phyloP scores from a whole-genome alignment of 2,329 filamentous ascomycete species.

The Nemania sp. region DNA sequence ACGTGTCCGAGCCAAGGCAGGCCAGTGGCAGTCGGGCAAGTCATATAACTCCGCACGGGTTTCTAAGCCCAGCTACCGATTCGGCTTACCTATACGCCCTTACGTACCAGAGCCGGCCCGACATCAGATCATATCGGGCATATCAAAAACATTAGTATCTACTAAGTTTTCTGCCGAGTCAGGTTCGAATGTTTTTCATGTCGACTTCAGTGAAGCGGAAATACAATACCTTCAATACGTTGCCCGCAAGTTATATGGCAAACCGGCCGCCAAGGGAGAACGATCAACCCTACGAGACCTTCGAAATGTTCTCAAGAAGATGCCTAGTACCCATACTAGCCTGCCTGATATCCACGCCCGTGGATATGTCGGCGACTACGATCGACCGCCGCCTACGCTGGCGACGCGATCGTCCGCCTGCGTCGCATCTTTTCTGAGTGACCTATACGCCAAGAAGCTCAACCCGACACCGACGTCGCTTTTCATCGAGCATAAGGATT shows the following conservation, averaged over 20 bases:
- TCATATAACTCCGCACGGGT: slow-evolving; percentile 22
- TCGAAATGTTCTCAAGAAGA: slow-evolving; percentile 37
- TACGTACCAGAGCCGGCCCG: slow-evolving; percentile 32
- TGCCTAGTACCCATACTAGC: slow-evolving; percentile 11
- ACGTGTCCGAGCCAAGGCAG: slow-evolving; percentile 31
- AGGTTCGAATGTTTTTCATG: slow-evolving; percentile 31
- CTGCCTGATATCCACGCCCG: slow-evolving; percentile 27
- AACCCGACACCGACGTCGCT: slow-evolving; percentile 33
- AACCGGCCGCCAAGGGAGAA: background rate
- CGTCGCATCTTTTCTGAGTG: slow-evolving; percentile 44
- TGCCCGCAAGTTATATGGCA: slow-evolving; percentile 33
- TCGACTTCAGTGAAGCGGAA: slow-evolving; percentile 37
- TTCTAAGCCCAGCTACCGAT: slow-evolving; percentile 25
- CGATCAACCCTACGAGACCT: slow-evolving; percentile 31
- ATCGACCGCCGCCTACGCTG: slow-evolving; percentile 27
- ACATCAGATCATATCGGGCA: slow-evolving; percentile 24
- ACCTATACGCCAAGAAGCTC: slow-evolving; percentile 37
- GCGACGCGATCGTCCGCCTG: slow-evolving; percentile 39
- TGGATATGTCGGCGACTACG: slow-evolving; percentile 26
- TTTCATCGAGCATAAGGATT: slow-evolving; percentile 39
- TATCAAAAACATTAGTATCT: slow-evolving; percentile 12
- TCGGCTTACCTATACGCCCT: slow-evolving; percentile 30
- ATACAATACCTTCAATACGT: slow-evolving; percentile 31
- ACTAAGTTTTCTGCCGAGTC: slow-evolving; percentile 13
- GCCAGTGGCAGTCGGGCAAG: slow-evolving; percentile 37